Conservation (phyloP, 495 filamentous ascomycete genomes). For the Penicillium ucsense region DNA sequence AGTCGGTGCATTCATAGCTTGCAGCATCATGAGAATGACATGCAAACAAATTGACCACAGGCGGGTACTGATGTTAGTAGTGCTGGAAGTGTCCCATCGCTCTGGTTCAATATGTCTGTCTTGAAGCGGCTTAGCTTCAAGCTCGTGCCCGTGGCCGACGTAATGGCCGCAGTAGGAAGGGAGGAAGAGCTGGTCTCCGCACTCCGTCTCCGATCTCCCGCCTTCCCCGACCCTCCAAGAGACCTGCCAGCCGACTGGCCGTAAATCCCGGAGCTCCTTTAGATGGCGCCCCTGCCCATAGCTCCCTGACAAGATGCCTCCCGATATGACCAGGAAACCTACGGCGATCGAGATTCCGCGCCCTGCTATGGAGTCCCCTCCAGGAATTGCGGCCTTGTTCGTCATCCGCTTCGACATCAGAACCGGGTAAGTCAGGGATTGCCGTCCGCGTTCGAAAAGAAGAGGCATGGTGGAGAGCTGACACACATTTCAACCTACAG, state of each 20-base stretch:
- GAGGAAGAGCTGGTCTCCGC: not conserved
- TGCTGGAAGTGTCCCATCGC: too few relatives aligned
- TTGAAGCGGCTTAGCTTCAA: too few relatives aligned
- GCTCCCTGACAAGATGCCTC: slow-evolving; percentile 17
- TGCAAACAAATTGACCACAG: too few relatives aligned
- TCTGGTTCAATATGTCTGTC: too few relatives aligned
- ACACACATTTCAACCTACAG: slow-evolving; percentile 24
- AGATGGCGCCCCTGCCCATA: slow-evolving; percentile 5
- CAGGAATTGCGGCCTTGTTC: slow-evolving; percentile 74
- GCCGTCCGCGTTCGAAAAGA: not conserved
- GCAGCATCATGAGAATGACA: too few relatives aligned
- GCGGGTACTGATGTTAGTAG: too few relatives aligned
- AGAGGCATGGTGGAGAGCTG: slow-evolving; percentile 8
- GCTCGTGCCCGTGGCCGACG: too few relatives aligned
- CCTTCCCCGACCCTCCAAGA: not conserved
- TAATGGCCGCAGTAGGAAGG: too few relatives aligned
- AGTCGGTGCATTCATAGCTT: too few relatives aligned
- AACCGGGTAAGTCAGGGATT: slow-evolving; percentile 48
- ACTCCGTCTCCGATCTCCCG: not conserved
- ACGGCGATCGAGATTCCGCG: slow-evolving; percentile 28
- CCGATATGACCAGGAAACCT: slow-evolving; percentile 22
- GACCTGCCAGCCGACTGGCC: slow-evolving; percentile 6
- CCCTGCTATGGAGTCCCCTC: slow-evolving; percentile 36
- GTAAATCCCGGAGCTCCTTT: slow-evolving; percentile 15
- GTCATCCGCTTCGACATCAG: slow-evolving; percentile 81